These are phyloP conservation scores for Ogataea ganodermae DNA, from an alignment of 805 yeast genomes.

Conservation along the genomic window DNA sequence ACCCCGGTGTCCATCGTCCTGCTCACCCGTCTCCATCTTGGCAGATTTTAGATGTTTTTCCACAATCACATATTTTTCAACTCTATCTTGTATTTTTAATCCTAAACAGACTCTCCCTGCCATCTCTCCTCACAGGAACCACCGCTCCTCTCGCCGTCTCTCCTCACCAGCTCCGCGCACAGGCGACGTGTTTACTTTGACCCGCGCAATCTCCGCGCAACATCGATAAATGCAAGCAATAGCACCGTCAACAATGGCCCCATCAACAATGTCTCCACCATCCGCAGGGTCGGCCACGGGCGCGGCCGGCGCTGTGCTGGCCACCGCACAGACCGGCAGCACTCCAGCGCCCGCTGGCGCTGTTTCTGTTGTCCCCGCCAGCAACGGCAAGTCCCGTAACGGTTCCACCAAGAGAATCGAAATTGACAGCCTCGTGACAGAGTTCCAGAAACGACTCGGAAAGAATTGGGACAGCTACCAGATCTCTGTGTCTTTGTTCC, in stretches of 20 bases:
- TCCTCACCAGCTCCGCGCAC: no score
- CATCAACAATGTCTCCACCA: not conserved
- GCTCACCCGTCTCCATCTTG: no score
- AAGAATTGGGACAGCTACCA: conserved; percentile 86
- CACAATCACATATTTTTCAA: no score
- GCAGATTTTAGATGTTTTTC: no score
- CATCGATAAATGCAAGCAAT: conserved; percentile 9
- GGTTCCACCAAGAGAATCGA: conserved; percentile 47
- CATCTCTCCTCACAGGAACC: no score
- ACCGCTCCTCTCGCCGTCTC: no score
- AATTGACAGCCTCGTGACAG: conserved; percentile 65
- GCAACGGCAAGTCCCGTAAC: conserved; percentile 21
- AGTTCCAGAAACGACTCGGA: conserved; percentile 74
- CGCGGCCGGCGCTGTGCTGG: conserved; percentile 3
- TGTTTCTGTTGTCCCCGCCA: not conserved
- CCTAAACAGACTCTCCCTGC: no score
- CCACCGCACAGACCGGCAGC: conserved; percentile 11
- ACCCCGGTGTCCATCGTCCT: no score
- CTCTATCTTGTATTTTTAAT: no score
- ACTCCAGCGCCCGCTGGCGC: conserved; percentile 6
- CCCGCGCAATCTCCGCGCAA: not conserved
- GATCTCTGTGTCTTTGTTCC: conserved; percentile 69
- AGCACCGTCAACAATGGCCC: conserved; percentile 16
- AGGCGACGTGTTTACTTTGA: no score
- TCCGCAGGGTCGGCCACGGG: not conserved